Evolutionary conservation across 1,139 yeast species (phyloP).

Genomic region (Blastobotrys buckinghamii): DNA sequence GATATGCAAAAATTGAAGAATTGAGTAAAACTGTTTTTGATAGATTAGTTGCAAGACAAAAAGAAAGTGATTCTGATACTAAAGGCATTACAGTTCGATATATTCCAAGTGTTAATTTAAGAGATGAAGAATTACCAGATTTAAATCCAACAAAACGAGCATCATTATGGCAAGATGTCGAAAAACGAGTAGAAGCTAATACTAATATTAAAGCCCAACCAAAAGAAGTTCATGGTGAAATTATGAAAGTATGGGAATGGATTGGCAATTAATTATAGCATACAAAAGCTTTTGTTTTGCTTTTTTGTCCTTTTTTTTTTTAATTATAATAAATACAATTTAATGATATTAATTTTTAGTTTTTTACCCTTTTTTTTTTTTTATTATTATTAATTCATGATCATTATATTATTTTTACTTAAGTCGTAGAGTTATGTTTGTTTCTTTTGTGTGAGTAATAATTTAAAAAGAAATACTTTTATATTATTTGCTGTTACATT

Average conservation of each 20-base stretch:
- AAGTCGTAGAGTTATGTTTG: neutral
- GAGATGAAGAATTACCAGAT: constrained; percentile 57
- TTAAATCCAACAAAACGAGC: constrained; percentile 42
- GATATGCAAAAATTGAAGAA: constrained; percentile 18
- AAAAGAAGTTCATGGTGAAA: constrained; percentile 77
- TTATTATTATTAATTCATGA: neutral
- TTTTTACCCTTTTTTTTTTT: neutral
- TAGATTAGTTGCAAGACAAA: constrained; percentile 35
- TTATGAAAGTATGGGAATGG: constrained; percentile 91
- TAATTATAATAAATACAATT: neutral
- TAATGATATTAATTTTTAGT: too few relatives aligned
- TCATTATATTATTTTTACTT: neutral
- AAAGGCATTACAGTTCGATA: constrained; percentile 41
- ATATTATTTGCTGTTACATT: constrained; percentile 15
- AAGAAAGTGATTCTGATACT: constrained; percentile 30
- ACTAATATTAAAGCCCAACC: constrained; percentile 55
- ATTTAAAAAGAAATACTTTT: too few relatives aligned
- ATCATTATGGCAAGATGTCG: constrained; percentile 58
- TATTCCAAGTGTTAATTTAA: constrained; percentile 67
- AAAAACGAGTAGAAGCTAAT: constrained; percentile 56
- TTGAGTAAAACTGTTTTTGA: constrained; percentile 31
- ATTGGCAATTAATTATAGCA: constrained; percentile 43
- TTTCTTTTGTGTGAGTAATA: too few relatives aligned
- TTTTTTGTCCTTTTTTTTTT: neutral
- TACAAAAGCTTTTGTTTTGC: too few relatives aligned